Evolutionary conservation across 1,284 basidiomycete genomes (phyloP).

Genomic region (Ustilago cynodontis): DNA sequence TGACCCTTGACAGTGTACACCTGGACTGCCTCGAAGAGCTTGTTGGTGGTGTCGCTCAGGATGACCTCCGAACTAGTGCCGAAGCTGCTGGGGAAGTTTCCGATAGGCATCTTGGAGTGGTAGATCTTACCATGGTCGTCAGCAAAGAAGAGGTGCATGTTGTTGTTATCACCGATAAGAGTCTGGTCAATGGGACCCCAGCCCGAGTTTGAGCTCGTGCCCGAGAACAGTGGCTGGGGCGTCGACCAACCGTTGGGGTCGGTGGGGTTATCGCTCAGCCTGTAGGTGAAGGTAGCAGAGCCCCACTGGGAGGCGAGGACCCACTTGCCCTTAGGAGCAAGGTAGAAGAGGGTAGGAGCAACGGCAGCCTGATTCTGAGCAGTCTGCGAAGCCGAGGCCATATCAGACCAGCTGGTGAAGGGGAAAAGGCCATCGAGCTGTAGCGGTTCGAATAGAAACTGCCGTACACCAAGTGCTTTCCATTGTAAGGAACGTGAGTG

Average conservation of each 20-base stretch:
- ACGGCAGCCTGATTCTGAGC: conserved; percentile 17
- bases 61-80: conserved; percentile 21
- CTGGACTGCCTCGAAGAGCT: conserved; percentile 38
- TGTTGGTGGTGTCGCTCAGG: conserved; percentile 20
- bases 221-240: conserved; percentile 21
- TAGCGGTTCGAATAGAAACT: conserved; percentile 24
- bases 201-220: conserved; percentile 6
- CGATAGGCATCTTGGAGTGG: conserved; percentile 32
- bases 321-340: conserved; percentile 22
- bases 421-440: conserved; percentile 40
- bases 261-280: conserved; percentile 26
- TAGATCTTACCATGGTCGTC: conserved; percentile 45
- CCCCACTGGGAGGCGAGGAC: conserved; percentile 36
- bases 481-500: conserved; percentile 43
- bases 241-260: conserved; percentile 32
- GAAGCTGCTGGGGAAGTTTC: conserved; percentile 26
- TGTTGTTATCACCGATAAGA: conserved; percentile 25
- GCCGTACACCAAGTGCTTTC: conserved; percentile 36
- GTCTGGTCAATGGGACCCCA: conserved; percentile 40
- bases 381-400: conserved; percentile 35
- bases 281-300: conserved; percentile 11
- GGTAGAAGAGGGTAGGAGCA: conserved; percentile 33
- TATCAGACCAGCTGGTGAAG: conserved; percentile 27
- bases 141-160: conserved; percentile 38
- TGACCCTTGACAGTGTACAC: conserved; percentile 36